Percentiles rank a stretch among this genome's conserved stretches.
Conservation (phyloP, 2,329 filamentous ascomycete genomes). For the Fusarium sarcochroum region DNA sequence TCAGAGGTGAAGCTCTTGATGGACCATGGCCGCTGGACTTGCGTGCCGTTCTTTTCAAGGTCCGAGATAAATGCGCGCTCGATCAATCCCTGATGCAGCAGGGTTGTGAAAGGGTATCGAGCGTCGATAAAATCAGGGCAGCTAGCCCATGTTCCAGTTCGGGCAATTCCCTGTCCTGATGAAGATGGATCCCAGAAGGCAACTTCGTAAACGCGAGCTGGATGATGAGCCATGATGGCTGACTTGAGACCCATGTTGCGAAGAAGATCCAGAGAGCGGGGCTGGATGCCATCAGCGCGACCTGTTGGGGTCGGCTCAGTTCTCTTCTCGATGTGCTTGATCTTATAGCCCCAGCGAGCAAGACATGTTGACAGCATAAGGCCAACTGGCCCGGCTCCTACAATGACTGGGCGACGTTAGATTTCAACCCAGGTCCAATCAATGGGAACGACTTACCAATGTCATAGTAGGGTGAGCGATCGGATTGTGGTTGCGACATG, state of each 20-base stretch:
- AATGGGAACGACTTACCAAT: slow-evolving; percentile 55
- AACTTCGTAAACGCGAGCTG: slow-evolving; percentile 86
- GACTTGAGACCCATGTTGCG: slow-evolving; percentile 92
- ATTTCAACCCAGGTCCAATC: slow-evolving; percentile 11
- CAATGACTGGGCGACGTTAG: slow-evolving; percentile 72
- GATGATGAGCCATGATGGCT: slow-evolving; percentile 87
- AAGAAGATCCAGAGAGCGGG: slow-evolving; percentile 86
- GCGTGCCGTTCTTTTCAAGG: slow-evolving; percentile 71
- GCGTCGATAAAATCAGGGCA: slow-evolving; percentile 88
- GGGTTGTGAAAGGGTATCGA: slow-evolving; percentile 78
- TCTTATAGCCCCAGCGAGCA: slow-evolving; percentile 92
- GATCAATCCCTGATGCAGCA: slow-evolving; percentile 79
- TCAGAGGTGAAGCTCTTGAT: slow-evolving; percentile 73
- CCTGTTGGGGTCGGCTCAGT: slow-evolving; percentile 87
- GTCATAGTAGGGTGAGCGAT: slow-evolving; percentile 57
- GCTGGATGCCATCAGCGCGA: slow-evolving; percentile 92
- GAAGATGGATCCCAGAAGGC: slow-evolving; percentile 78
- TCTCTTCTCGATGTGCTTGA: slow-evolving; percentile 95
- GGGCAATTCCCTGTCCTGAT: slow-evolving; percentile 69
- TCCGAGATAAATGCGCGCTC: slow-evolving; percentile 79
- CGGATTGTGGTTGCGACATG: slow-evolving; percentile 39
- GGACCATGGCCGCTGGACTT: slow-evolving; percentile 75
- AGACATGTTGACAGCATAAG: slow-evolving; percentile 90
- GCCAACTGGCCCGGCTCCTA: slow-evolving; percentile 91
- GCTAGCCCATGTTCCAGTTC: slow-evolving; percentile 84